These are phyloP conservation scores for Suillus subalutaceus DNA, from an alignment of 768 basidiomycete genomes.

Conservation along the genomic window DNA sequence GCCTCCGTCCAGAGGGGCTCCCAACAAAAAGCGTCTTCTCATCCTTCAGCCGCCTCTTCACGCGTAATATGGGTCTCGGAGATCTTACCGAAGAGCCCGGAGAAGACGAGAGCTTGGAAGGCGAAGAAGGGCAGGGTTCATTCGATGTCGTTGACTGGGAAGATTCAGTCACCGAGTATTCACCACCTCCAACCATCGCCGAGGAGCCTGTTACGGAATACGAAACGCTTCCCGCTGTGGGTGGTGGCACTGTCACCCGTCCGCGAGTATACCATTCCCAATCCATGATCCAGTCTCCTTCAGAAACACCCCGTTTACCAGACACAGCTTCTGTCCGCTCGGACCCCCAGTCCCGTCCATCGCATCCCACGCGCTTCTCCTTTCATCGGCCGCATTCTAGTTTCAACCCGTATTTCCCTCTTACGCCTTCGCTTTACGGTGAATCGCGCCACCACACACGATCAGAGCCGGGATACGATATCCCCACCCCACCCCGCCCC, in stretches of 20 bases:
- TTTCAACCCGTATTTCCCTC: slow-evolving; percentile 19
- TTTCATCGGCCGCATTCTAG: slow-evolving; percentile 28
- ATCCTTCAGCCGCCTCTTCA: slow-evolving; percentile 75
- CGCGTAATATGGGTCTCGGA: slow-evolving; percentile 68
- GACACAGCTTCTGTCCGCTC: slow-evolving; percentile 48
- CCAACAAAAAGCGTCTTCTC: slow-evolving; percentile 84
- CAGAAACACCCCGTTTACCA: slow-evolving; percentile 20
- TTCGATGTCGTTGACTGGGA: slow-evolving; percentile 78
- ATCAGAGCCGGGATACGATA: slow-evolving; percentile 24
- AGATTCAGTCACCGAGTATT: slow-evolving; percentile 50
- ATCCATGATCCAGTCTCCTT: slow-evolving; percentile 63
- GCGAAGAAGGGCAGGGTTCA: slow-evolving; percentile 42
- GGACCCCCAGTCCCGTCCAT: neutral
- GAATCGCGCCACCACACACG: slow-evolving; percentile 14
- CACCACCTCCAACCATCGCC: slow-evolving; percentile 46
- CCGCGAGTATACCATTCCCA: slow-evolving; percentile 88
- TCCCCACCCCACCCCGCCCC: slow-evolving; percentile 36
- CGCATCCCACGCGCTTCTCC: slow-evolving; percentile 4
- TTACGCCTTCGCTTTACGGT: slow-evolving; percentile 6
- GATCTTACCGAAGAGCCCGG: slow-evolving; percentile 75
- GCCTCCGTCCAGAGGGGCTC: slow-evolving; percentile 88
- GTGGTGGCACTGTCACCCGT: slow-evolving; percentile 84
- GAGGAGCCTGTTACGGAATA: slow-evolving; percentile 61
- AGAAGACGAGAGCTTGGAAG: slow-evolving; percentile 47
- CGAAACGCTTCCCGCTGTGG: slow-evolving; percentile 90